These are phyloP conservation scores for Pythium sukuiense DNA, from an alignment of 352 stramenopile species.

Conservation along the genomic window DNA sequence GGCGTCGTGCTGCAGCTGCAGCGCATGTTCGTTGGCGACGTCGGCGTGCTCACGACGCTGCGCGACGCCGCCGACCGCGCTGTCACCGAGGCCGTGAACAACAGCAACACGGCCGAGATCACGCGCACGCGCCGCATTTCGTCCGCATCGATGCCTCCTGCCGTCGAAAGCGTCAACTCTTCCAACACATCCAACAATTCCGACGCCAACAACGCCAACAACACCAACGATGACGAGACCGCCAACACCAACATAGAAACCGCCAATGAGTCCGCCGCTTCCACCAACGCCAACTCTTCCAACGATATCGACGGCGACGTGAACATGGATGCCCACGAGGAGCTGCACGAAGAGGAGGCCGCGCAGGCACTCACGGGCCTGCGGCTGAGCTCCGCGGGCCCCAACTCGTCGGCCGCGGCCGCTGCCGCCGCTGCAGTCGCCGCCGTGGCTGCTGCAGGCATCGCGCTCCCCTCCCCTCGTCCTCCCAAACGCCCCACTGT, in stretches of 20 bases:
- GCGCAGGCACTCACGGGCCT: conserved; percentile 75
- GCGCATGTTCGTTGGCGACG: conserved; percentile 40
- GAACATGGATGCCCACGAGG: conserved; percentile 9
- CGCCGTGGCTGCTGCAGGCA: conserved; percentile 16
- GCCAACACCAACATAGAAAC: neutral
- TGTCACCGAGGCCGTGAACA: conserved; percentile 21
- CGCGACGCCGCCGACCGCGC: conserved; percentile 43
- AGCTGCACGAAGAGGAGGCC: conserved; percentile 61
- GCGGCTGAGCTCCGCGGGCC: conserved; percentile 31
- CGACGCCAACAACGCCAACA: neutral
- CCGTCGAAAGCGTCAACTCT: conserved; percentile 9
- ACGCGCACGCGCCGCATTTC: conserved; percentile 32
- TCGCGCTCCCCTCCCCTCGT: conserved; percentile 13
- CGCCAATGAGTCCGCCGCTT: neutral
- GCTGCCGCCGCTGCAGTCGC: conserved; percentile 22
- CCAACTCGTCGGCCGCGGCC: conserved; percentile 15
- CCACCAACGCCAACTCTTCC: neutral
- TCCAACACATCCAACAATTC: neutral
- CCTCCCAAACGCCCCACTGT: conserved; percentile 8
- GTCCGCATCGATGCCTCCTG: conserved; percentile 6
- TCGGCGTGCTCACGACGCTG: conserved; percentile 41
- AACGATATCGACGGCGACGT: conserved; percentile 1
- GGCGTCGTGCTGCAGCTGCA: conserved; percentile 39
- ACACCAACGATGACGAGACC: conserved; percentile 1
- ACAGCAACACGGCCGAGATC: conserved; percentile 21